Percentiles rank a stretch among this genome's conserved stretches.
Evolutionary conservation across 2,329 filamentous ascomycete genomes (phyloP).

Genomic region (Botrytis cinerea): DNA sequence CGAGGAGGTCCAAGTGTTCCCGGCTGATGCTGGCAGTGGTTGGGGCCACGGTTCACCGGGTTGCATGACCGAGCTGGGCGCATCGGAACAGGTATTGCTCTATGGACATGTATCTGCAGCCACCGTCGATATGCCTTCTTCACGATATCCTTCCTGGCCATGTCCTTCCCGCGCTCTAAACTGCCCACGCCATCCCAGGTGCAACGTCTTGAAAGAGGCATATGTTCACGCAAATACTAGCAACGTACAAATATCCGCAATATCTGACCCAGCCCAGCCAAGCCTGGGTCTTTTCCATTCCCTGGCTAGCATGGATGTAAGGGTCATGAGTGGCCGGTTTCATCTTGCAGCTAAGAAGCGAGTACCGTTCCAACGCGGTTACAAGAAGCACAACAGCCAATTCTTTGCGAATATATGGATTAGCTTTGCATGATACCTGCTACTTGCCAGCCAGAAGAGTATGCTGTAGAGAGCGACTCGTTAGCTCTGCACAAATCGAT

Average conservation of each 20-base stretch:
- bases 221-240: background rate
- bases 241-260: too few relatives aligned
- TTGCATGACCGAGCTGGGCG: too few relatives aligned
- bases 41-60: too few relatives aligned
- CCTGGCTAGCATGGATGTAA: background rate
- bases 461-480: background rate
- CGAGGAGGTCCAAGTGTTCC: conserved; percentile 8
- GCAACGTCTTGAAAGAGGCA: background rate
- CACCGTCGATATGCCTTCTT: background rate
- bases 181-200: background rate
- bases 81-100: too few relatives aligned
- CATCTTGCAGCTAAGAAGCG: background rate
- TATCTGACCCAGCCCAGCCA: background rate
- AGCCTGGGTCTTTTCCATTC: background rate
- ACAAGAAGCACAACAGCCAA: conserved; percentile 16
- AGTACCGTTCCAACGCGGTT: conserved; percentile 11
- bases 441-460: background rate
- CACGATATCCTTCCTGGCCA: too few relatives aligned
- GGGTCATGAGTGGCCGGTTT: conserved; percentile 12
- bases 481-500: background rate
- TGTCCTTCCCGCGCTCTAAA: too few relatives aligned
- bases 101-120: too few relatives aligned
- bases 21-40: background rate
- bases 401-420: background rate
- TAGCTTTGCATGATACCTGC: background rate